A percentile compares a stretch with the other conserved stretches of the same genome.
Conservation (phyloP, 768 basidiomycete species). For the Mycena chlorophos region DNA sequence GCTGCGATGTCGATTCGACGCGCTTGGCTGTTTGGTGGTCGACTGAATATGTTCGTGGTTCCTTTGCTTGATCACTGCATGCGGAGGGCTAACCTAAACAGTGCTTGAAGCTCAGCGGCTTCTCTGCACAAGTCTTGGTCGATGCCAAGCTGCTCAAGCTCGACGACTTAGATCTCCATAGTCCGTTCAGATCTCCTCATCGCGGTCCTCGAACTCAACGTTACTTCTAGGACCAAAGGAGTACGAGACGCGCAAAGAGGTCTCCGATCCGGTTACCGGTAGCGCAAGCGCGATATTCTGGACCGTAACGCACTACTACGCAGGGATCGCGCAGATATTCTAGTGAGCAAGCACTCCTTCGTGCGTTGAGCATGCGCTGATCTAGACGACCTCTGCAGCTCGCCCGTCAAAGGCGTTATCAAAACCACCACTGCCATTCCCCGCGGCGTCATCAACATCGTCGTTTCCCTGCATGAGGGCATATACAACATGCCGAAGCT, state of each 20-base stretch:
- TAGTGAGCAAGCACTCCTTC: constrained; percentile 30
- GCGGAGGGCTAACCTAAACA: constrained; percentile 43
- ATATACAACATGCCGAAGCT: constrained; percentile 42
- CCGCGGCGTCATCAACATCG: constrained; percentile 43
- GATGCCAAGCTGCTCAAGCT: constrained; percentile 47
- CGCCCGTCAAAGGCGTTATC: constrained; percentile 44
- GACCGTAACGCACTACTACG: constrained; percentile 49
- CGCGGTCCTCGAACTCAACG: neutral
- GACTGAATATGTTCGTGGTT: constrained; percentile 40
- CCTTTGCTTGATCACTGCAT: neutral
- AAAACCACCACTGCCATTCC: constrained; percentile 50
- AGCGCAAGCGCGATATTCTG: constrained; percentile 50
- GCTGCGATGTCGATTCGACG: constrained; percentile 57
- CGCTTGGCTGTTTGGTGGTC: constrained; percentile 63
- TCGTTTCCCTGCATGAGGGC: constrained; percentile 44
- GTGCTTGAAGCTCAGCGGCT: constrained; percentile 53
- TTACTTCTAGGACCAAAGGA: constrained; percentile 40
- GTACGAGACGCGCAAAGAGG: constrained; percentile 40
- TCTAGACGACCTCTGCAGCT: constrained; percentile 27
- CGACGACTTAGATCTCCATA: constrained; percentile 47
- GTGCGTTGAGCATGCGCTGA: neutral
- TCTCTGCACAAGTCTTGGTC: constrained; percentile 51
- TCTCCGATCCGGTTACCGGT: constrained; percentile 45
- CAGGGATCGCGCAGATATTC: constrained; percentile 49
- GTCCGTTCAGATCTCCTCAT: constrained; percentile 32